Conservation (phyloP, 352 stramenopile species). For the Globisporangium canariense region DNA sequence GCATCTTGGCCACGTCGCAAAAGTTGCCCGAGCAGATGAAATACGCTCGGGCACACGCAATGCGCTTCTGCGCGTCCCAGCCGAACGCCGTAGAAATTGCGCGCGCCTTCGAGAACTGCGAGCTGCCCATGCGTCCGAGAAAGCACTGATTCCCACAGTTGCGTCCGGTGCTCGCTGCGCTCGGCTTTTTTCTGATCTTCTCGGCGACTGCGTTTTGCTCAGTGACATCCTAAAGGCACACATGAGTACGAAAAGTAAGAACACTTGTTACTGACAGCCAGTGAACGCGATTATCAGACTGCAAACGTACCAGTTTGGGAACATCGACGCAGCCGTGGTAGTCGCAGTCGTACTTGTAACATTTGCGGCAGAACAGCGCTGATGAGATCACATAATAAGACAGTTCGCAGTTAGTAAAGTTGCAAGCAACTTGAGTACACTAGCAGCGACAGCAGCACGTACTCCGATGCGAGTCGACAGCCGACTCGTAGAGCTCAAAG, state of each 20-base stretch:
- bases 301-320: conserved; percentile 45
- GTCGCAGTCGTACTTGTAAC: conserved; percentile 83
- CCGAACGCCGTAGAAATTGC: conserved; percentile 45
- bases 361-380: conserved; percentile 79
- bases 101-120: conserved; percentile 46
- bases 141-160: conserved; percentile 83
- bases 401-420: not conserved
- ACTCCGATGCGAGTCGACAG: conserved; percentile 69
- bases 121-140: conserved; percentile 42
- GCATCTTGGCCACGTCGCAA: conserved; percentile 68
- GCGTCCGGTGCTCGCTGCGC: conserved; percentile 42
- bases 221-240: conserved; percentile 34
- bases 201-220: conserved; percentile 61
- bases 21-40: conserved; percentile 72
- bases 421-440: not conserved
- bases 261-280: not conserved
- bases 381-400: not conserved
- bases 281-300: not conserved
- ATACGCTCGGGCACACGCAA: conserved; percentile 60
- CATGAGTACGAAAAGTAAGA: not conserved
- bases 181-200: conserved; percentile 36
- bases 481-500: conserved; percentile 54
- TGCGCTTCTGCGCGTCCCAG: conserved; percentile 41
- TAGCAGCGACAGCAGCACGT: not conserved
- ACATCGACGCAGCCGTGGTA: conserved; percentile 66